Conservation (phyloP, 164 flowering plant genomes). For the Stephania yunnanensis region DNA sequence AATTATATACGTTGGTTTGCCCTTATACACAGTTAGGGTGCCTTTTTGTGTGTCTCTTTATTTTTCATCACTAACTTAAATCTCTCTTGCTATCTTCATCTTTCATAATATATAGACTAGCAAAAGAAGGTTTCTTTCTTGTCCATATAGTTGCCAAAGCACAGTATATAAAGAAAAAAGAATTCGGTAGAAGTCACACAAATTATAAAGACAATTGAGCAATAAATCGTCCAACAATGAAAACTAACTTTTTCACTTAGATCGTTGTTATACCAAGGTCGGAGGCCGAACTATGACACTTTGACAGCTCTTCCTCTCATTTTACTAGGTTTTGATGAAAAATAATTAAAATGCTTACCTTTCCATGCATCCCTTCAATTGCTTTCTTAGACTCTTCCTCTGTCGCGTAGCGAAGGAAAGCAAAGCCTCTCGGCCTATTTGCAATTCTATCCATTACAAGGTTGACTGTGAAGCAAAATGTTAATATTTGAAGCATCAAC, state of each 20-base stretch:
- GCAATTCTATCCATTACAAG: slow-evolving; percentile 91
- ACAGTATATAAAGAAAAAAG: not conserved
- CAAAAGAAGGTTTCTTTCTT: too few relatives aligned
- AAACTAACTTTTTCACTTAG: not conserved
- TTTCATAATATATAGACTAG: not conserved
- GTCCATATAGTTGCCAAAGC: not conserved
- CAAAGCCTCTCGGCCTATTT: slow-evolving; percentile 93
- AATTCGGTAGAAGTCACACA: not conserved
- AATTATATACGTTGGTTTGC: too few relatives aligned
- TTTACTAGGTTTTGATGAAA: not conserved
- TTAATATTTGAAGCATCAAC: not conserved
- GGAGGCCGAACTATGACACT: not conserved
- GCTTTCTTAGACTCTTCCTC: slow-evolving; percentile 81
- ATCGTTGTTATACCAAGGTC: not conserved
- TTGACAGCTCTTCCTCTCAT: not conserved
- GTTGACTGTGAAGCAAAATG: slow-evolving; percentile 43
- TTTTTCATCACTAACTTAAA: not conserved
- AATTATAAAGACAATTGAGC: not conserved
- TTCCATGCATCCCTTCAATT: slow-evolving; percentile 96
- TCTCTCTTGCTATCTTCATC: not conserved
- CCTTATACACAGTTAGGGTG: too few relatives aligned
- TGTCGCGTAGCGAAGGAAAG: slow-evolving; percentile 73
- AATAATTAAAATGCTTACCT: slow-evolving; percentile 36
- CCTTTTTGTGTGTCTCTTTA: too few relatives aligned
- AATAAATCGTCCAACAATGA: not conserved